These are phyloP conservation scores for Aspergillus felis DNA, from an alignment of 2,329 filamentous ascomycete species.

Conservation along the genomic window DNA sequence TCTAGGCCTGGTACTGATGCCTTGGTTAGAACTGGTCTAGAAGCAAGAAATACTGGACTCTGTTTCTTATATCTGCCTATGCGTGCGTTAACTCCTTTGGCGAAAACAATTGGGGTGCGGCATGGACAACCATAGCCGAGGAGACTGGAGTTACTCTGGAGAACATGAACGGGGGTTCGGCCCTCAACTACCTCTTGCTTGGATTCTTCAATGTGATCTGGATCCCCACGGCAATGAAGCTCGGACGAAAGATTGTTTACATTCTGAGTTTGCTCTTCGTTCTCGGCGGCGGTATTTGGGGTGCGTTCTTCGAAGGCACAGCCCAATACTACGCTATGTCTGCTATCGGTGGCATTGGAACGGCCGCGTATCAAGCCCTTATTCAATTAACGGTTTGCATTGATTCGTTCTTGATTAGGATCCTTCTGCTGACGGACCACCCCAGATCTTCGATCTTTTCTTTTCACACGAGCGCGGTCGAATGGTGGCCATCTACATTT, in stretches of 20 bases:
- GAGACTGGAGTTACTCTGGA: constrained; percentile 36
- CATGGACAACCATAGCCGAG: constrained; percentile 39
- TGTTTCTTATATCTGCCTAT: constrained; percentile 39
- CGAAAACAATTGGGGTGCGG: constrained; percentile 41
- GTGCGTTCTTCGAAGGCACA: constrained; percentile 21
- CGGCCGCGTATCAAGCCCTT: constrained; percentile 36
- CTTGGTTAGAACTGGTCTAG: constrained; percentile 28
- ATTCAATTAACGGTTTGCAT: constrained; percentile 35
- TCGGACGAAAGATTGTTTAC: constrained; percentile 33
- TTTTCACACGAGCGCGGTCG: constrained; percentile 37
- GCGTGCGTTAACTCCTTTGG: constrained; percentile 41
- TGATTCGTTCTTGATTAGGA: neutral
- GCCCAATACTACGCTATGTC: constrained; percentile 30
- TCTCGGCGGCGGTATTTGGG: constrained; percentile 29
- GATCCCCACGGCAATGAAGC: constrained; percentile 31
- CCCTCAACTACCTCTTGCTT: constrained; percentile 40
- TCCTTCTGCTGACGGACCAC: neutral
- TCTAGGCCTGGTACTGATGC: neutral
- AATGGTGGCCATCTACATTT: constrained; percentile 37
- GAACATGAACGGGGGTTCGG: constrained; percentile 42
- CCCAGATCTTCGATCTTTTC: constrained; percentile 36
- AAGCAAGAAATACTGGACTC: constrained; percentile 38
- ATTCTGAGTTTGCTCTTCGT: constrained; percentile 32
- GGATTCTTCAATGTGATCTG: constrained; percentile 42
- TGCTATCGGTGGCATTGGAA: constrained; percentile 32